A percentile compares a stretch with the other conserved stretches of the same genome.
Evolutionary conservation across 257 asterid genomes (phyloP).

Genomic region (Solanum infundibuliforme): DNA sequence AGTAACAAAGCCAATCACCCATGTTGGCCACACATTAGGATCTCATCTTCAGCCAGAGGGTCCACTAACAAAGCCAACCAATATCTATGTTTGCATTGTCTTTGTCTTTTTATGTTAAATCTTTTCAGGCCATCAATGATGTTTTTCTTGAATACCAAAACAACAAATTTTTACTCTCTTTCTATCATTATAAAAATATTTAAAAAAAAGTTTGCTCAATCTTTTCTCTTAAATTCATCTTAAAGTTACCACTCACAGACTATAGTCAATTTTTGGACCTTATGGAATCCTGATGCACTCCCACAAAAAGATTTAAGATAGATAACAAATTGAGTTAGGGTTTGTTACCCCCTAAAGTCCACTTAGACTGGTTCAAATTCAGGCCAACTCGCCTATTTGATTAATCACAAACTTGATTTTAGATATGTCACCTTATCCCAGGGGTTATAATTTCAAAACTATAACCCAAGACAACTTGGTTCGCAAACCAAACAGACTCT

Average conservation of each 20-base stretch:
- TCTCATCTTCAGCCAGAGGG: conserved; percentile 7
- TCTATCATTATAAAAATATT: neutral
- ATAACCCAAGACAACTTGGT: neutral
- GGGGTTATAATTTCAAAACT: neutral
- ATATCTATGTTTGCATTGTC: neutral
- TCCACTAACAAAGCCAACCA: conserved; percentile 24
- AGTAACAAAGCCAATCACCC: conserved; percentile 3
- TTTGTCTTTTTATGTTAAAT: neutral
- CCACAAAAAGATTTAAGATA: neutral
- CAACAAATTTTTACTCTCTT: neutral
- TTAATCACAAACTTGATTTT: neutral
- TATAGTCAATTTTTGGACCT: neutral
- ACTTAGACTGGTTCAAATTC: neutral
- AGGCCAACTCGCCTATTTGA: neutral
- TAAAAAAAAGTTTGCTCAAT: neutral
- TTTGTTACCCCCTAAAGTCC: neutral
- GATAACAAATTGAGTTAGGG: neutral
- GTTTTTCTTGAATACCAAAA: neutral
- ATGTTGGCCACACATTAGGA: conserved; percentile 17
- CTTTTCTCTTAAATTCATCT: neutral
- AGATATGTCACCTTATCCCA: neutral
- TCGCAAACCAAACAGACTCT: neutral
- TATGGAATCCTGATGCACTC: neutral
- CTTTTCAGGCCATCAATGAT: neutral
- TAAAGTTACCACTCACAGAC: neutral